Evolutionary conservation across 139 green algal species (phyloP).

Genomic region (Volvox africanus): DNA sequence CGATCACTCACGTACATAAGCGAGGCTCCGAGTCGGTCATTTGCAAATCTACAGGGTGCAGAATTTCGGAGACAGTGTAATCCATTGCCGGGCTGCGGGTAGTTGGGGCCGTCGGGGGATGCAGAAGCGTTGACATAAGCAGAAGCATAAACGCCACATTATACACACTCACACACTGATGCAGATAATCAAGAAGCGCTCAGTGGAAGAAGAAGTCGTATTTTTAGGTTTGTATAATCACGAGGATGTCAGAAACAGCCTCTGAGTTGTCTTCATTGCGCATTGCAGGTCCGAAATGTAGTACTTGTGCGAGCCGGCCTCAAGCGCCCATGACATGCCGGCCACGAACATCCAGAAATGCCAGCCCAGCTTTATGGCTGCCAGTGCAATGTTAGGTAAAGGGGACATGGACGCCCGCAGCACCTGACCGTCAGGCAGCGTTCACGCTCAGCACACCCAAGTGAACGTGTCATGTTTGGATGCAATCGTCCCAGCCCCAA

Average conservation of each 20-base stretch:
- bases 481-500: constrained; percentile 56
- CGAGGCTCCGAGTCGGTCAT: too few relatives aligned
- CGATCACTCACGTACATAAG: too few relatives aligned
- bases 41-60: too few relatives aligned
- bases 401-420: constrained; percentile 26
- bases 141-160: too few relatives aligned
- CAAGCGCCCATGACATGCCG: constrained; percentile 2
- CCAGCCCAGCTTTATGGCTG: constrained; percentile 39
- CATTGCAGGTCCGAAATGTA: too few relatives aligned
- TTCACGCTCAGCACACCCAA: neutral
- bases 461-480: constrained; percentile 44
- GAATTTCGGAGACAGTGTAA: too few relatives aligned
- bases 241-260: constrained; percentile 61
- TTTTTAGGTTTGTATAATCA: constrained; percentile 57
- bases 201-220: constrained; percentile 67
- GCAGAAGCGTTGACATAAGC: too few relatives aligned
- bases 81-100: too few relatives aligned
- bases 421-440: constrained; percentile 49
- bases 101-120: too few relatives aligned
- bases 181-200: neutral
- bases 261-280: constrained; percentile 59
- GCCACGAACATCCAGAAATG: constrained; percentile 21
- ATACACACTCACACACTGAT: too few relatives aligned
- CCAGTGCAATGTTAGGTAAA: constrained; percentile 41
- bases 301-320: constrained; percentile 20